phyloP scores from a whole-genome alignment of 2,329 filamentous ascomycete genomes.

The Sarocladiaceae sp. region DNA sequence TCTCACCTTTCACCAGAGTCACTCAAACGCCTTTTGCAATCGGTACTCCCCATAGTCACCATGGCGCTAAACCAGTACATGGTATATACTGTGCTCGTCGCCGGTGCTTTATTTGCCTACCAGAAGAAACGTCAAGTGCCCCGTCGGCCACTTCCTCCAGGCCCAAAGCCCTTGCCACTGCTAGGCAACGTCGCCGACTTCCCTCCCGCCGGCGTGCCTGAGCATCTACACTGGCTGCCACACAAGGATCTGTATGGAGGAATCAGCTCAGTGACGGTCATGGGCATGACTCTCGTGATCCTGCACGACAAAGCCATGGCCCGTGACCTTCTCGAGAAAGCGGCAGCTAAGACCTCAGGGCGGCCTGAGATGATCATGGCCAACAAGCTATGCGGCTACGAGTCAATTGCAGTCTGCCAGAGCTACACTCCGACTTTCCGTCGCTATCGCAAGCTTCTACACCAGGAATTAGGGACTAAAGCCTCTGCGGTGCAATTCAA shows the following conservation, averaged over 20 bases:
- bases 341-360: constrained; percentile 16
- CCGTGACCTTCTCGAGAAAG: constrained; percentile 26
- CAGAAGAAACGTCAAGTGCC: neutral
- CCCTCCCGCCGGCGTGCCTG: constrained; percentile 25
- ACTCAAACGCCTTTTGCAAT: too few species aligned
- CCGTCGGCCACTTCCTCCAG: constrained; percentile 16
- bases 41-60: too few species aligned
- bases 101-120: neutral
- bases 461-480: constrained; percentile 23
- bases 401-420: constrained; percentile 13
- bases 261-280: constrained; percentile 18
- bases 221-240: constrained; percentile 28
- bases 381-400: constrained; percentile 19
- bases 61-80: too few species aligned
- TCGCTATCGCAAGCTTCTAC: constrained; percentile 22
- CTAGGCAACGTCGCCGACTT: constrained; percentile 41
- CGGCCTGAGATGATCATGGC: constrained; percentile 13
- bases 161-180: constrained; percentile 29
- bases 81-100: neutral
- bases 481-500: constrained; percentile 13
- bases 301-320: constrained; percentile 31
- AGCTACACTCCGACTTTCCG: constrained; percentile 16
- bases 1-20: too few species aligned
- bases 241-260: constrained; percentile 27
- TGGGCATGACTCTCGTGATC: constrained; percentile 32